A percentile compares a stretch with the other conserved stretches of the same genome.
phyloP scores from a whole-genome alignment of 2,329 filamentous ascomycete genomes.

The Cytospora schulzeri region DNA sequence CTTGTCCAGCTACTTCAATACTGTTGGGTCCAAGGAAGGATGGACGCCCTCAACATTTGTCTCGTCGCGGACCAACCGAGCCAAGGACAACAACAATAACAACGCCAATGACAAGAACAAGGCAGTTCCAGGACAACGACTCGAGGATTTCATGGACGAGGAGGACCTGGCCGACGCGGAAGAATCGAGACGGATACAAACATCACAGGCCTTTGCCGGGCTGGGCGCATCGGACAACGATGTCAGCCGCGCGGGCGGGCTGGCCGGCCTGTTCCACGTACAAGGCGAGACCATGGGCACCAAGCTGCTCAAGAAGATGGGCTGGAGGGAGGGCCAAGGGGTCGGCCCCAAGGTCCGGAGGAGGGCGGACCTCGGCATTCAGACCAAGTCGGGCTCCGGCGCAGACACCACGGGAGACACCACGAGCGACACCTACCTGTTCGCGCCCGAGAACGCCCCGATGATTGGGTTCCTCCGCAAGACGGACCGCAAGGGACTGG shows the following conservation, averaged over 20 bases:
- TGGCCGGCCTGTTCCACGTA: conserved; percentile 72
- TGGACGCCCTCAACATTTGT: conserved; percentile 93
- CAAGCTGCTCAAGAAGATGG: conserved; percentile 86
- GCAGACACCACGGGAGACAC: conserved; percentile 37
- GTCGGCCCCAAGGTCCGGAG: conserved; percentile 85
- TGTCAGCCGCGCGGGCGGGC: conserved; percentile 47
- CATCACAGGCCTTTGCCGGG: conserved; percentile 71
- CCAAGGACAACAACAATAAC: conserved; percentile 52
- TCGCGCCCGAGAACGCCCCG: conserved; percentile 78
- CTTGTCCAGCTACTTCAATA: conserved; percentile 83
- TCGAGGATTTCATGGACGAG: conserved; percentile 97
- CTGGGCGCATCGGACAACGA: conserved; percentile 69
- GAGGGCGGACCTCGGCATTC: conserved; percentile 66
- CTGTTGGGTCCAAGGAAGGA: conserved; percentile 96
- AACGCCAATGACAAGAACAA: conserved; percentile 42
- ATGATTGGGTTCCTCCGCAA: conserved; percentile 70
- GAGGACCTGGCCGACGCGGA: conserved; percentile 89
- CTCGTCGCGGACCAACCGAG: conserved; percentile 80
- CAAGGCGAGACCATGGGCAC: conserved; percentile 84
- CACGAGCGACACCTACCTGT: conserved; percentile 63
- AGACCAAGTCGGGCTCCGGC: conserved; percentile 36
- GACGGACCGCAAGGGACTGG: conserved; percentile 70
- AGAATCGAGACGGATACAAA: conserved; percentile 75
- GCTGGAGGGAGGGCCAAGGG: conserved; percentile 92
- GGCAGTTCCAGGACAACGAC: conserved; percentile 54